phyloP scores from a whole-genome alignment of 306 rosid genomes.

The Rosa rugosa region DNA sequence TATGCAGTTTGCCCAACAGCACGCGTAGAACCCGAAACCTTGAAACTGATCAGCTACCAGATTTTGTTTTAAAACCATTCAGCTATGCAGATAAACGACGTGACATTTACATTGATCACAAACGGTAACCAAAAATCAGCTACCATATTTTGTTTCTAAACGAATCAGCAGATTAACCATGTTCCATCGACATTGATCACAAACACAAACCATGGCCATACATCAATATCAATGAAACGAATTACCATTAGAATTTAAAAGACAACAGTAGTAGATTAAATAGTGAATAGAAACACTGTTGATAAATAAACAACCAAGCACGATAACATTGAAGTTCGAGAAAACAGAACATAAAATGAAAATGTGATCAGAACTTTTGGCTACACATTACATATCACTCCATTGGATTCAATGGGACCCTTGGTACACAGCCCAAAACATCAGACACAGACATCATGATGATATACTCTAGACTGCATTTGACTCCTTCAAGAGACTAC shows the following conservation, averaged over 20 bases:
- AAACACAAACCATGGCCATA: background rate
- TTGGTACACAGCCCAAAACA: background rate
- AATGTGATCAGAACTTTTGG: background rate
- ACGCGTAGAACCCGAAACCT: background rate
- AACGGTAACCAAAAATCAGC: background rate
- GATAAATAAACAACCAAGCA: background rate
- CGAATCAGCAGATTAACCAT: background rate
- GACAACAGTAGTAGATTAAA: background rate
- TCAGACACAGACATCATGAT: background rate
- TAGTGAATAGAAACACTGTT: background rate
- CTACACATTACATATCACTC: background rate
- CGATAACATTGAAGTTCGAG: background rate
- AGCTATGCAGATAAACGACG: background rate
- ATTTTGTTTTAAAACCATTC: background rate
- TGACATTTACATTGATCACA: background rate
- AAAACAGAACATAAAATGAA: no score
- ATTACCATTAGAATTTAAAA: background rate
- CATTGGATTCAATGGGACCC: background rate
- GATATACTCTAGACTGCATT: background rate
- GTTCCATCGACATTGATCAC: background rate
- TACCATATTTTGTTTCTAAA: background rate
- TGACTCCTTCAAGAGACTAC: slow-evolving; percentile 4
- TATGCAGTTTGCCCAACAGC: background rate
- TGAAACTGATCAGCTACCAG: background rate
- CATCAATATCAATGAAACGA: background rate